Conservation (phyloP, 148 eudicot genomes). For the Gaultheria prostrata region DNA sequence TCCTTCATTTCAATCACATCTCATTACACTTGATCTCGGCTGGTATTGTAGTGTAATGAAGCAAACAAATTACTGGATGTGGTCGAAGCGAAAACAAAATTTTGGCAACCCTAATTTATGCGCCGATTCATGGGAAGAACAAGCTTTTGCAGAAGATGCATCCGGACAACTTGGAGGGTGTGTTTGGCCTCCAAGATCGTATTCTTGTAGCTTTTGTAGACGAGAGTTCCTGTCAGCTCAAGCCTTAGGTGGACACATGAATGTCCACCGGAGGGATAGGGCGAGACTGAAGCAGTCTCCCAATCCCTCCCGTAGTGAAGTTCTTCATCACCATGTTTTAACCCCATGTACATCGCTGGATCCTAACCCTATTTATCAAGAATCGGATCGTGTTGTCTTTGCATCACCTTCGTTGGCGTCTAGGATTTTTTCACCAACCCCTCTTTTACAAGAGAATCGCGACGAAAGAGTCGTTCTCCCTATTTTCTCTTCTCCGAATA, state of each 20-base stretch:
- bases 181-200: constrained; percentile 81
- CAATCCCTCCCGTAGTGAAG: constrained; percentile 9
- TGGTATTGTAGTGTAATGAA: constrained; percentile 26
- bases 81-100: constrained; percentile 26
- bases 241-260: constrained; percentile 88
- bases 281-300: constrained; percentile 53
- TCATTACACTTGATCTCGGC: neutral
- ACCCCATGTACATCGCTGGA: constrained; percentile 15
- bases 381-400: constrained; percentile 15
- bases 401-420: constrained; percentile 16
- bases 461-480: constrained; percentile 9
- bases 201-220: constrained; percentile 66
- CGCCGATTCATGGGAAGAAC: constrained; percentile 72
- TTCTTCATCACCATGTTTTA: constrained; percentile 16
- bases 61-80: constrained; percentile 31
- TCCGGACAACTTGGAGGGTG: constrained; percentile 64
- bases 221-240: constrained; percentile 81
- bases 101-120: neutral
- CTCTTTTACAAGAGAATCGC: neutral
- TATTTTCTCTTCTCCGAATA: constrained; percentile 19
- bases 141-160: constrained; percentile 72
- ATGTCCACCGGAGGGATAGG: constrained; percentile 71
- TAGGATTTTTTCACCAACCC: constrained; percentile 28
- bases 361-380: constrained; percentile 27
- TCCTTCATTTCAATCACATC: neutral